phyloP scores from a whole-genome alignment of 257 asterid species.

The Perilla frutescens region DNA sequence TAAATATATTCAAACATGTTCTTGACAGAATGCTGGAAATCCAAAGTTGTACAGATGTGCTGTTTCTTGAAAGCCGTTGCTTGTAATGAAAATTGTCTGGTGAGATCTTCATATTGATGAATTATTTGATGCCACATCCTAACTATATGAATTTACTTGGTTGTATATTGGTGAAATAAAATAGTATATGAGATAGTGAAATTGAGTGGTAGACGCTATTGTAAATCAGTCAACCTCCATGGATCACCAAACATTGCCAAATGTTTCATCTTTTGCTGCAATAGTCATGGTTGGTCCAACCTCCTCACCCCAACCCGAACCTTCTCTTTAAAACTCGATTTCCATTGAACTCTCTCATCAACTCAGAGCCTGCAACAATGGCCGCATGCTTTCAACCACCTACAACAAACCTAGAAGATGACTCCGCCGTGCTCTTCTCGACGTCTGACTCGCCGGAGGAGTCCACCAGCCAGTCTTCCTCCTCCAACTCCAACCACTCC shows the following conservation, averaged over 20 bases:
- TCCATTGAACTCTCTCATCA: slow-evolving; percentile 20
- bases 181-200: no score
- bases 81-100: neutral
- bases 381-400: slow-evolving; percentile 58
- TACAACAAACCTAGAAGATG: slow-evolving; percentile 57
- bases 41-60: slow-evolving; percentile 18
- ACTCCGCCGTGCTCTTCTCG: slow-evolving; percentile 68
- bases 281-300: slow-evolving; percentile 59
- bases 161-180: neutral
- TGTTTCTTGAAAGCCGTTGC: slow-evolving; percentile 25
- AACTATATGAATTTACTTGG: no score
- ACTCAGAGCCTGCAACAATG: slow-evolving; percentile 40
- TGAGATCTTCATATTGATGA: neutral
- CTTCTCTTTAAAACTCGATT: slow-evolving; percentile 37
- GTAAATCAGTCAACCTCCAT: slow-evolving; percentile 35
- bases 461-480: slow-evolving; percentile 63
- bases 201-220: no score
- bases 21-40: slow-evolving; percentile 27
- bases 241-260: slow-evolving; percentile 57
- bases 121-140: no score
- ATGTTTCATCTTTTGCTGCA: slow-evolving; percentile 29
- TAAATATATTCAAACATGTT: slow-evolving; percentile 30
- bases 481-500: slow-evolving; percentile 62
- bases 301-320: slow-evolving; percentile 42
- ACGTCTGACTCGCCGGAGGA: slow-evolving; percentile 65